Conservation (phyloP, 768 basidiomycete genomes). For the Termitomyces sp. region DNA sequence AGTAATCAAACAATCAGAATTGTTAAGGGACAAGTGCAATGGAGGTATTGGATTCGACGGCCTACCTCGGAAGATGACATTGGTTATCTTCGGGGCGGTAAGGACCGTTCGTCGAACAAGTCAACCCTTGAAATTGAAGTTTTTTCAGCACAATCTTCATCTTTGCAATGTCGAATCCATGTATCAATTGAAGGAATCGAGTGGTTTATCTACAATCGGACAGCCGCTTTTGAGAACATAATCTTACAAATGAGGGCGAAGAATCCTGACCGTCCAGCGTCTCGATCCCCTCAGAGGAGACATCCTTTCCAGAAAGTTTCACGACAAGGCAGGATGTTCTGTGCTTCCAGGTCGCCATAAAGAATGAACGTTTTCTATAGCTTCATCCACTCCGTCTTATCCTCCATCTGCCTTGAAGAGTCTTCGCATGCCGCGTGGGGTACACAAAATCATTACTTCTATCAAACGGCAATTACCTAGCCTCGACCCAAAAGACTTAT, state of each 20-base stretch:
- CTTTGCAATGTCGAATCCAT: conserved; percentile 72
- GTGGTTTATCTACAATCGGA: conserved; percentile 90
- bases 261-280: conserved; percentile 25
- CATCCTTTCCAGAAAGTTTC: conserved; percentile 33
- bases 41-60: conserved; percentile 90
- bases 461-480: conserved; percentile 58
- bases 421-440: conserved; percentile 26
- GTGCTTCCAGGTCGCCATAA: neutral
- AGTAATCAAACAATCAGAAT: conserved; percentile 86
- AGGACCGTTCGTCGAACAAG: conserved; percentile 40
- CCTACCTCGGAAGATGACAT: conserved; percentile 75
- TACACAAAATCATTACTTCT: conserved; percentile 44
- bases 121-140: neutral
- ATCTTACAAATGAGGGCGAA: conserved; percentile 63
- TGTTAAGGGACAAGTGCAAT: conserved; percentile 80
- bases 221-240: conserved; percentile 84
- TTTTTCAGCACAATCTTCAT: conserved; percentile 24
- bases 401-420: conserved; percentile 23
- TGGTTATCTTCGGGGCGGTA: conserved; percentile 37
- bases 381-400: conserved; percentile 21
- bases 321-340: conserved; percentile 29
- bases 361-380: conserved; percentile 7
- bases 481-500: conserved; percentile 74
- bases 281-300: conserved; percentile 31
- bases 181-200: conserved; percentile 81